Percentiles rank a stretch among this genome's conserved stretches.
Evolutionary conservation across 441 rosid species (phyloP).

Genomic region (Arabidopsis hybrid): DNA sequence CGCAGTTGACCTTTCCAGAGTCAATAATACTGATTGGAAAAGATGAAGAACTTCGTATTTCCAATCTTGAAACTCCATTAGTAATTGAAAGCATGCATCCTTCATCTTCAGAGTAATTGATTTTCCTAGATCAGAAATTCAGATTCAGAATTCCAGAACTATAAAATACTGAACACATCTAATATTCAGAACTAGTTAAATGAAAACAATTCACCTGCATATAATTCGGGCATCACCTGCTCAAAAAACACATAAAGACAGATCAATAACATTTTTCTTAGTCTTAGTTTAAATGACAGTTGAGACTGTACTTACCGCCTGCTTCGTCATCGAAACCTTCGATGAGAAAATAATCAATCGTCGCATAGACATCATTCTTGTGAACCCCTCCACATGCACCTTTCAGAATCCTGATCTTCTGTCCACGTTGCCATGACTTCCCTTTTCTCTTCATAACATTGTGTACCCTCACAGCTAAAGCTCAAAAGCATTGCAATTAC

Average conservation of each 20-base stretch:
- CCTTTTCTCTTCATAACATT: conserved; percentile 57
- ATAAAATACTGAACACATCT: neutral
- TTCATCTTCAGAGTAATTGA: conserved; percentile 49
- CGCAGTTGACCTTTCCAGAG: conserved; percentile 61
- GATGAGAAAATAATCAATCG: conserved; percentile 68
- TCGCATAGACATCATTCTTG: conserved; percentile 62
- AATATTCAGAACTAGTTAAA: conserved; percentile 5
- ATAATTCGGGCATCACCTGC: conserved; percentile 77
- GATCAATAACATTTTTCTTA: conserved; percentile 1
- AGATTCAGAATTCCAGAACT: neutral
- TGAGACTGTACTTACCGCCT: conserved; percentile 51
- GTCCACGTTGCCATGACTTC: conserved; percentile 59
- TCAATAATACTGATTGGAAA: conserved; percentile 68
- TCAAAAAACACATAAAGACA: conserved; percentile 19
- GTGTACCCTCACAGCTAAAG: conserved; percentile 70
- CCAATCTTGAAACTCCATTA: conserved; percentile 47
- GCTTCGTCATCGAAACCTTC: conserved; percentile 69
- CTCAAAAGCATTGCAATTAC: conserved; percentile 29
- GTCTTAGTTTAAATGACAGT: neutral
- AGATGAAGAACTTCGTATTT: conserved; percentile 56
- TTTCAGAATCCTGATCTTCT: conserved; percentile 63
- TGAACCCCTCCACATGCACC: conserved; percentile 65
- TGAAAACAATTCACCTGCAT: conserved; percentile 61
- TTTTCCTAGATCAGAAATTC: conserved; percentile 52
- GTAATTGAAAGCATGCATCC: conserved; percentile 54